Evolutionary conservation across 1,284 basidiomycete genomes (phyloP), one percentile per base, ranked within the genome.

Genomic region (Apiotrichum veenhuisii): DNA sequence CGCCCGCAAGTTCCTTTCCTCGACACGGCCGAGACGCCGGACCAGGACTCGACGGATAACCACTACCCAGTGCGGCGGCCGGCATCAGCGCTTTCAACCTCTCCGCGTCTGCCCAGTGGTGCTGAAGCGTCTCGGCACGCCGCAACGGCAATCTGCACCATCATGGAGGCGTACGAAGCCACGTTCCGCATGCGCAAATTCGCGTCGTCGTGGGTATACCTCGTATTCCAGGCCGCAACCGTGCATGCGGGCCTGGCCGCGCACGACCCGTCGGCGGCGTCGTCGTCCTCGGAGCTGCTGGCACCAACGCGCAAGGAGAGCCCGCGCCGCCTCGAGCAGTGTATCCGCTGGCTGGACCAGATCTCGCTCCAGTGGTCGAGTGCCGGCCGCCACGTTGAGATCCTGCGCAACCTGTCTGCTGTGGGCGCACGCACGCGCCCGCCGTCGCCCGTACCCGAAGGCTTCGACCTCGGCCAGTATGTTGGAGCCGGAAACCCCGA

Each of bases 121-220:
- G 49, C 43, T 1, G 57, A 62, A 2, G 57, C 52, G 2, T 42
- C 44, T 12, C 47, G 57, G 18, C 48, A 51, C n/a, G 43, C 57
- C 0, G 60, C 60, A 5, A 62, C 60, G 4, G 36, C 57, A n/a
- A 49, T 62, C 23, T 62, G 60, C 54, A 58, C 38, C 11, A 50
- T 62, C 17, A 54, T 58, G 54, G 60, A 58, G 48, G 23, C 41
- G 26, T 62, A 56, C 49, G 51, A 58, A 18, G 38, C 34, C 14
- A 62, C 60, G 4, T 62, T 62, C 44, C 56, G 56, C 20, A 49
- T 58, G n/a, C 56, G 60, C 54, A 62, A 58, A 45, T 62, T 55
- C 20, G 47, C 60, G 3, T 43, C 37, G 3, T 56, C 57, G 8
- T 62, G 60, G 60, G 54, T 58, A 10, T 62, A 62, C 41, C 57